Evolutionary conservation across 139 green algal species (phyloP).

Genomic region (Ettlia oleoabundans): DNA sequence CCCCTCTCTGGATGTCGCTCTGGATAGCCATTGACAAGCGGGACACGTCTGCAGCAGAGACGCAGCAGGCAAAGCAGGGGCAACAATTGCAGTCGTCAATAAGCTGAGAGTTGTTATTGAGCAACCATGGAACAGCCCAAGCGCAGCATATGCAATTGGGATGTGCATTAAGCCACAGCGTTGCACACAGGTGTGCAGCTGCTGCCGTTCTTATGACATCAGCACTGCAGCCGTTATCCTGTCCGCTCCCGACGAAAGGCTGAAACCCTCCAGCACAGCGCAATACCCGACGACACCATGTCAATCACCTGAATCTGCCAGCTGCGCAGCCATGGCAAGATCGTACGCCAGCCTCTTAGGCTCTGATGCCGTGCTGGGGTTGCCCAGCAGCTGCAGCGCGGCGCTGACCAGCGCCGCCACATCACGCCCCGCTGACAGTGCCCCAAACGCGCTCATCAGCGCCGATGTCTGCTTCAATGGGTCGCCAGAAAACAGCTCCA

Average conservation of each 20-base stretch:
- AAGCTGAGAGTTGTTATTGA: too few relatives aligned
- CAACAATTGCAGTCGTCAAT: too few relatives aligned
- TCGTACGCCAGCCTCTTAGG: conserved; percentile 36
- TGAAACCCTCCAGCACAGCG: too few relatives aligned
- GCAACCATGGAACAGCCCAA: too few relatives aligned
- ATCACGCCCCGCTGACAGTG: conserved; percentile 15
- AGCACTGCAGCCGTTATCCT: too few relatives aligned
- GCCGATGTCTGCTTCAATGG: conserved; percentile 25
- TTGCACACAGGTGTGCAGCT: too few relatives aligned
- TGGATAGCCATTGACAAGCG: conserved; percentile 24
- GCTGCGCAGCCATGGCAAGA: conserved; percentile 18
- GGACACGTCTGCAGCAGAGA: conserved; percentile 22
- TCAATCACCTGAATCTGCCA: conserved; percentile 24
- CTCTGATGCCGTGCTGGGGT: conserved; percentile 16
- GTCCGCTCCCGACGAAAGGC: too few relatives aligned
- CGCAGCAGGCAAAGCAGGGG: not conserved
- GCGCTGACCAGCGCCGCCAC: not conserved
- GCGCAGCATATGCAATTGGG: too few relatives aligned
- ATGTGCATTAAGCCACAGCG: too few relatives aligned
- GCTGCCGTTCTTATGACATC: too few relatives aligned
- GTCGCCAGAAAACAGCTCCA: conserved; percentile 36
- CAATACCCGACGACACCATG: too few relatives aligned
- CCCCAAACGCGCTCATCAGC: conserved; percentile 7
- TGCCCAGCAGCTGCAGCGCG: conserved; percentile 33
- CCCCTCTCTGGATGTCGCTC: conserved; percentile 17